Base-by-base conservation (phyloP, 148 eudicot species). In the Camellia lanceoleosa region DNA sequence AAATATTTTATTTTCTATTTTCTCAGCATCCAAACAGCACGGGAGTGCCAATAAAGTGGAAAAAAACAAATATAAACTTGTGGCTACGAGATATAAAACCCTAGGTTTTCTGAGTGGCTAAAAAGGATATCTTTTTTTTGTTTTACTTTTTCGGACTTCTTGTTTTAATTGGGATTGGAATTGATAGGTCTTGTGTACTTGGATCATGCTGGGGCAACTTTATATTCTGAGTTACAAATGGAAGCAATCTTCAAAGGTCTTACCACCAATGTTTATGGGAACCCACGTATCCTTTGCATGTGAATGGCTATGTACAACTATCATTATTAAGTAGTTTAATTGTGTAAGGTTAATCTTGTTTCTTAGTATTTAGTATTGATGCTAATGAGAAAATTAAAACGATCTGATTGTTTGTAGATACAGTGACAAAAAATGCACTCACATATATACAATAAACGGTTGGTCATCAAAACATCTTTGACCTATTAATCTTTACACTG, bases 171-270 rank as follows among this genome's bases (percentile, higher is more conserved):
- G 62, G 16, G 64, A 58, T 41, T 71, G 65, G 71, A 62, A 49
- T 83, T 72, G 77, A 79, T 81, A 95, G 99, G 83, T 43, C 75
- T 81, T 58, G 97, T 93, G 80, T 96, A 93, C 81, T 82, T 96
- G 90, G 99, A 96, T 80, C 99, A 96, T 90, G 99, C 95, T 81
- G 99, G 98, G 76, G 91, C 99, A 77, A 93, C 99, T 73, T 82
- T 96, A 77, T 96, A 96, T 81, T 96, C 99, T 5, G 99, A 96
- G 79, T 80, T 81, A 19, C 99, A 96, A 85, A 88, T 96, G 97
- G 98, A 96, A 84, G 91, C 91, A 3, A 62, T 90, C 70, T 92
- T 91, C 82, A 93, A 85, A 82, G 97, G 89, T 20, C 91, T 96
- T 71, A 89, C 89, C 79, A 85, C 90, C 19, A 93, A 73, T 82